Base-by-base conservation (phyloP, 768 basidiomycete species). In the Cubamyces lactineus region DNA sequence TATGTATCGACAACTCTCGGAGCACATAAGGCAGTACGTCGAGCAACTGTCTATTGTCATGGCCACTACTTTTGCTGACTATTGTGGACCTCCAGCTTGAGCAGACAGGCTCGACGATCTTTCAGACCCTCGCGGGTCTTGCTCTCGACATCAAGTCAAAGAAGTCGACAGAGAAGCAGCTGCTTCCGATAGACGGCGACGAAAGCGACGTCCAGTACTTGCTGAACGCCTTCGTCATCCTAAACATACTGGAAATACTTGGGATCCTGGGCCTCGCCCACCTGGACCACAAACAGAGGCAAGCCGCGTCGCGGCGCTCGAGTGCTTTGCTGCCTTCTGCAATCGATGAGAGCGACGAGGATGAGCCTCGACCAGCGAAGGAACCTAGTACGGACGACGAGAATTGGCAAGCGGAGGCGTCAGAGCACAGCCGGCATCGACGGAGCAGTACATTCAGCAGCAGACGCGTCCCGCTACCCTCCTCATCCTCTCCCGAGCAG, bases 1-100 rank as follows among this genome's bases (percentile, higher is more conserved):
- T 92, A 88, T 71, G 84, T 92, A 47, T 87, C 88, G 1, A 92
- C 91, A 1, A 89, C 88, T 5, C 78, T 92, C 0, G 91, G 89
- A 1, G 85, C 86, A 7, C 89, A 92, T 70, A 92, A 92, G 71
- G 85, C 86, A 70, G 91, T 91, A 75, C 63, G 49, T 52, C 19
- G 26, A 8, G 21, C 16, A 2, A 12, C n/a, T 16, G 1, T 11
- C 5, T 7, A 34, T 7, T 1, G 11, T 1, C 26, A 2, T 28
- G 28, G 38, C 24, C 1, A 39, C 19, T 11, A 3, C 7, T 0
- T 23, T n/a, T n/a, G 17, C 52, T 21, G 62, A 21, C n/a, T 47
- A 24, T 28, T 16, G 13, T 3, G 46, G 12, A 26, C 11, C 48
- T 57, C 45, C 59, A 91, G 89, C 76, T 92, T 60, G 91, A 92